phyloP scores from a whole-genome alignment of 768 basidiomycete genomes.

The Trametes villosa region DNA sequence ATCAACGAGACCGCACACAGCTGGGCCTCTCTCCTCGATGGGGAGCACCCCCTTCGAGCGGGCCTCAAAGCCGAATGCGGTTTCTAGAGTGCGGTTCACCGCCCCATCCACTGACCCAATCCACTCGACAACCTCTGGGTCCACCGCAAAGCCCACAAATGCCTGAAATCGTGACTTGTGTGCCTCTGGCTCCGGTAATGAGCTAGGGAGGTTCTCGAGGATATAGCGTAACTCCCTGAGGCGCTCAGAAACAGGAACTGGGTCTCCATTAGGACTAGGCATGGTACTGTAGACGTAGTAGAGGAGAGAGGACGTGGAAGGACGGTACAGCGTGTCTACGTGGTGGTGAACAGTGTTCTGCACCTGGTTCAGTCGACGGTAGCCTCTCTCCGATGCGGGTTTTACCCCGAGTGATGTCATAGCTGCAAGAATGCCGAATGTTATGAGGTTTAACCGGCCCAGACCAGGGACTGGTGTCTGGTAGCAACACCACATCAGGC shows the following conservation, averaged over 20 bases:
- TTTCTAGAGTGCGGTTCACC: not conserved
- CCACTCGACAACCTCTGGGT: constrained; percentile 1
- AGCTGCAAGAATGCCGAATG: too few species aligned
- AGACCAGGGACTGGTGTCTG: not conserved
- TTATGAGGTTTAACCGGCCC: not conserved
- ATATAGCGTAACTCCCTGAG: not conserved
- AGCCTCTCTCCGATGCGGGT: too few species aligned
- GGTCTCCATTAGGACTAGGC: not conserved
- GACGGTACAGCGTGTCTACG: not conserved
- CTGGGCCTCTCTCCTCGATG: not conserved
- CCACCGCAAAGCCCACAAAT: not conserved
- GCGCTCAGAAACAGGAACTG: not conserved
- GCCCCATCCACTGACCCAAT: not conserved
- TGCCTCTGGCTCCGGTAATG: not conserved
- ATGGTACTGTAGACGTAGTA: not conserved
- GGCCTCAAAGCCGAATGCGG: not conserved
- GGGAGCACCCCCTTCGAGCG: not conserved
- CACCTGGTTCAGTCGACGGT: too few species aligned
- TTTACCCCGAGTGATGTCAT: too few species aligned
- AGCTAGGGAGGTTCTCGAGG: not conserved
- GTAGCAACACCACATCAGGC: not conserved
- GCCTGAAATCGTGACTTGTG: not conserved
- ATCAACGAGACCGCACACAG: not conserved
- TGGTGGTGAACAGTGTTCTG: too few species aligned
- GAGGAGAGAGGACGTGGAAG: not conserved